phyloP scores from a whole-genome alignment of 768 basidiomycete genomes.

The Trametes coccinea region DNA sequence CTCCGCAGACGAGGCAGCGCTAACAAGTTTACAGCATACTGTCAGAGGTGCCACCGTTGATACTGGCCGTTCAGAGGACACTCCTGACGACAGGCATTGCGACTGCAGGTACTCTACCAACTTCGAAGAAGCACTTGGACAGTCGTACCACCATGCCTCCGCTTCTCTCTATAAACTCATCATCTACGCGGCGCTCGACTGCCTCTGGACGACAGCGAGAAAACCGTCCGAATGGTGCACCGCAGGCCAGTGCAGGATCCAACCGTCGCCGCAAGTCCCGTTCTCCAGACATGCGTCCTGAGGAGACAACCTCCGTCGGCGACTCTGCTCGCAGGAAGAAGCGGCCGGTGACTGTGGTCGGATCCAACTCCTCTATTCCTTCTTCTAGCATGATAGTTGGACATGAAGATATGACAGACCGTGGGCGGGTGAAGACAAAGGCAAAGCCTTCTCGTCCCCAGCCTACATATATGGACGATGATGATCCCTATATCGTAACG shows the following conservation, averaged over 20 bases:
- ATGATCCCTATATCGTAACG: constrained; percentile 9
- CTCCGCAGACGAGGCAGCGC: too few relatives aligned
- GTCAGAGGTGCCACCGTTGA: too few relatives aligned
- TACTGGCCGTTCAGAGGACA: too few relatives aligned
- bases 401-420: constrained; percentile 13
- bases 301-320: constrained; percentile 28
- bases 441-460: constrained; percentile 7
- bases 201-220: constrained; percentile 25
- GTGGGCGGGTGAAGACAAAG: constrained; percentile 20
- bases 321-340: constrained; percentile 34
- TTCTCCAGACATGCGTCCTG: constrained; percentile 34
- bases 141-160: constrained; percentile 10
- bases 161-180: not conserved
- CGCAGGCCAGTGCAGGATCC: not conserved
- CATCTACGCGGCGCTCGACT: constrained; percentile 15
- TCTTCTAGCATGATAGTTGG: not conserved
- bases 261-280: constrained; percentile 36
- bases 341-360: constrained; percentile 23
- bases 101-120: too few relatives aligned
- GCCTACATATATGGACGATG: constrained; percentile 12
- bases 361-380: not conserved
- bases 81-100: too few relatives aligned
- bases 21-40: too few relatives aligned
- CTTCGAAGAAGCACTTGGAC: not conserved
- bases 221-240: constrained; percentile 14